Evolutionary conservation across 495 filamentous ascomycete species (phyloP), one percentile per base, ranked within the genome.

Genomic region (Paragyromitra xinjiangensis): DNA sequence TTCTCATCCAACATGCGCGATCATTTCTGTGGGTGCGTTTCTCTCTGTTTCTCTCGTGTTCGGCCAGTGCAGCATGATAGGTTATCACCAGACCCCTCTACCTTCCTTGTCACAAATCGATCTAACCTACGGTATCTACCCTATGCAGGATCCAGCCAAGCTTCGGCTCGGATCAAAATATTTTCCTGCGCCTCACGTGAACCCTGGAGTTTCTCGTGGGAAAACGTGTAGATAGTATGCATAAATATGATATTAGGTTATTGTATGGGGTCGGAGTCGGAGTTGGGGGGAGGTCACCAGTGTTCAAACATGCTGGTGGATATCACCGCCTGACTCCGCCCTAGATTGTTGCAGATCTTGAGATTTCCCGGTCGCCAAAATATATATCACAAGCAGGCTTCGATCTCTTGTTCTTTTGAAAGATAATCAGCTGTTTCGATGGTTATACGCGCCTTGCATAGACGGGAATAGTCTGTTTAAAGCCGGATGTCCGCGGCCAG

Each of bases 51-150:
- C 68, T 44, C 53, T 72, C 59, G 26, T 58, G 50, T 73, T 72
- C 74, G 40, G 58, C 71, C 55, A 16, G 72, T 70, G 66, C 66
- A 75, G 72, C 65, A 55, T n/a, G 61, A 77, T 66, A 77, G 19
- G 69, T 77, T 77, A 77, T 77, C 74, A 77, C 74, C 74, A 77
- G 74, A 77, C 74, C 68, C 61, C 74, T 67, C 69, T 59, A 34
- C 53, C 55, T 65, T 24, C 74, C 69, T 66, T 44, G 74, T 61
- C 69, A 73, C 61, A 65, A 77, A 61, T 66, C 74, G 74, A 77
- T 66, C 68, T 73, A 66, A 65, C 69, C 51, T 73, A 62, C 71
- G 53, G 71, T 74, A 68, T 74, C 71, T 74, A 65, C 59, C 74
- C 69, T 77, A 73, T 77, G 74, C 74, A 76, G 73, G 66, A 71